Evolutionary conservation across 164 flowering plant species (phyloP).

Genomic region (Akebia trifoliata): DNA sequence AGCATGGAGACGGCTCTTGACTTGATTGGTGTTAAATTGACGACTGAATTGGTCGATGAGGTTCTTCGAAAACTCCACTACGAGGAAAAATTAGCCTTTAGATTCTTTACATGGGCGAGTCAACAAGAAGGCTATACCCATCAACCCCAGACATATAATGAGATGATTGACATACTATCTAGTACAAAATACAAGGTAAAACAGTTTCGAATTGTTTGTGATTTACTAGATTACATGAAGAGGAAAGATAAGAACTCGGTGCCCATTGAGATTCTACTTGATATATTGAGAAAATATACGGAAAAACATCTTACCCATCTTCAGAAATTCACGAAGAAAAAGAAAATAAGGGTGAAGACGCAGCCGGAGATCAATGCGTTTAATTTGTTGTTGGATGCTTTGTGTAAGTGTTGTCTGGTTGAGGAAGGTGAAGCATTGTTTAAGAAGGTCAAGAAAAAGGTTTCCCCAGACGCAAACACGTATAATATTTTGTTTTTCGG

Average conservation of each 20-base stretch:
- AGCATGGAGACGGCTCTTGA: conserved; percentile 67
- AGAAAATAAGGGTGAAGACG: conserved; percentile 68
- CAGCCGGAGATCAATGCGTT: conserved; percentile 85
- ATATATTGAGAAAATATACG: conserved; percentile 57
- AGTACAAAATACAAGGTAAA: conserved; percentile 70
- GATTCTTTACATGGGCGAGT: conserved; percentile 88
- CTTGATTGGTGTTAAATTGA: conserved; percentile 32
- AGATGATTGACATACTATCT: conserved; percentile 80
- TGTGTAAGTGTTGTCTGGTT: conserved; percentile 82
- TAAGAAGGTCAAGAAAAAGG: conserved; percentile 45
- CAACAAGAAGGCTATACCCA: conserved; percentile 61
- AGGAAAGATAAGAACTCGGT: conserved; percentile 53
- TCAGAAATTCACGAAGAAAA: conserved; percentile 72
- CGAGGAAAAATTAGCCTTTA: conserved; percentile 78
- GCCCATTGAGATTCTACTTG: conserved; percentile 65
- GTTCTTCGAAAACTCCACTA: conserved; percentile 51
- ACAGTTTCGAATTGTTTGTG: conserved; percentile 79
- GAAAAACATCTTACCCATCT: conserved; percentile 65
- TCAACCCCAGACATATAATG: conserved; percentile 49
- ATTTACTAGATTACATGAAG: conserved; percentile 89
- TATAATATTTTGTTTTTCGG: conserved; percentile 84
- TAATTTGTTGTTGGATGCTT: conserved; percentile 74
- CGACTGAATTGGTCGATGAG: conserved; percentile 49
- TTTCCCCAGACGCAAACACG: conserved; percentile 62
- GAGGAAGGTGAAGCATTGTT: conserved; percentile 72